Percentiles rank a stretch among this genome's conserved stretches.
These are phyloP conservation scores for Turritis glabra DNA, from an alignment of 345 rosid genomes.

Conservation along the genomic window DNA sequence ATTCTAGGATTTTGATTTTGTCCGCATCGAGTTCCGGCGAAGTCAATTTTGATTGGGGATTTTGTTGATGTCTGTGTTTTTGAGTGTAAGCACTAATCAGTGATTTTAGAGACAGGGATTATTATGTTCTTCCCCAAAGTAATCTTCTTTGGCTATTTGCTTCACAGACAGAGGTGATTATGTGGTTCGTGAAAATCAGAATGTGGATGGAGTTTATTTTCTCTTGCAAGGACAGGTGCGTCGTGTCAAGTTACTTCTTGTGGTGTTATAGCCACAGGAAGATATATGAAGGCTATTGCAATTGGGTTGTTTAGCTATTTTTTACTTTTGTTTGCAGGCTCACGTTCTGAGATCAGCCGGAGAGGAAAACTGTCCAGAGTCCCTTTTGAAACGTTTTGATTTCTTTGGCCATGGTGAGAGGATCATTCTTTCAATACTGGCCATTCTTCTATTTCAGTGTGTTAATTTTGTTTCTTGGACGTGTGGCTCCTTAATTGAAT, in stretches of 20 bases:
- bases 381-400: conserved; percentile 67
- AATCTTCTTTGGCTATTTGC: neutral
- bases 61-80: neutral
- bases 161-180: conserved; percentile 65
- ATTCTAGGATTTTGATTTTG: conserved; percentile 2
- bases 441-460: conserved; percentile 3
- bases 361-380: conserved; percentile 59
- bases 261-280: neutral
- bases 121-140: neutral
- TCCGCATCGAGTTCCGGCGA: neutral
- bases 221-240: conserved; percentile 85
- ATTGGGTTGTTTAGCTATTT: neutral
- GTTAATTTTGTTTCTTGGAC: neutral
- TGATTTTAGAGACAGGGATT: neutral
- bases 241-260: conserved; percentile 20
- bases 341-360: conserved; percentile 61
- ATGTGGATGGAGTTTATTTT: conserved; percentile 73
- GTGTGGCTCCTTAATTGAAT: neutral
- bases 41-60: neutral
- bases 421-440: conserved; percentile 9
- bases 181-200: conserved; percentile 63
- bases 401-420: conserved; percentile 79
- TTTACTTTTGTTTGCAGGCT: conserved; percentile 50
- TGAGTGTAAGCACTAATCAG: neutral
- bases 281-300: neutral